Base-by-base conservation (phyloP, 2,329 filamentous ascomycete genomes). In the Penicillium palitans region DNA sequence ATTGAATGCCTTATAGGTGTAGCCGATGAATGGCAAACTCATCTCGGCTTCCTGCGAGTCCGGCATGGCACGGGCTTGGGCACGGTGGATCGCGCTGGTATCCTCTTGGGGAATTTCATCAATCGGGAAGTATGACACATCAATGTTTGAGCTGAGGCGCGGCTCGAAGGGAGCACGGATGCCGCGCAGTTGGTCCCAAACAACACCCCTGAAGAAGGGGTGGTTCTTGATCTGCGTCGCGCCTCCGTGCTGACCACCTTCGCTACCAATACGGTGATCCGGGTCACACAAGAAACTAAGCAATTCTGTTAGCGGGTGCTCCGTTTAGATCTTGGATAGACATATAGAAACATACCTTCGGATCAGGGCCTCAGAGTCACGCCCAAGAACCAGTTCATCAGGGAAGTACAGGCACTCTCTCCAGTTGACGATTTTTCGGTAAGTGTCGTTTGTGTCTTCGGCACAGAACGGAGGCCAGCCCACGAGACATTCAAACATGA, bases 361-460 rank as follows among this genome's bases (percentile, higher is more conserved):
- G 68, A 98, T 96, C 72, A 98, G 83, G 70, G 93, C 90, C 78
- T 98, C 93, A 0, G 95, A 93, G 71, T 97, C 93, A 1, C 84
- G 84, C 42, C 91, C 91, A 35, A 99, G 82, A 61, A 91, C 90
- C 70, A 97, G 90, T 75, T 99, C 95, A 60, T 96, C 93, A 0
- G 95, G 95, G 82, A 99, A 98, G 77, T 96, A 96, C 48, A 99
- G 80, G 59, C 93, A 92, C 72, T 96, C 89, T 57, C 91, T 88
- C 95, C 95, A 99, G 79, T 97, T 96, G 69, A 99, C 92, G 75
- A 99, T 99, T 84, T 99, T 99, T 66, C 93, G 89, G 79, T 99
- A 99, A 1, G 95, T 98, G 76, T 98, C 95, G 72, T 96, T 93
- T 60, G 92, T 90, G 74, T 98, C 93, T 75, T 99, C 95, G 21